A percentile compares a stretch with the other conserved stretches of the same genome.
phyloP scores from a whole-genome alignment of 371 early-diverging fungal genomes.

The Rhizopus arrhizus region DNA sequence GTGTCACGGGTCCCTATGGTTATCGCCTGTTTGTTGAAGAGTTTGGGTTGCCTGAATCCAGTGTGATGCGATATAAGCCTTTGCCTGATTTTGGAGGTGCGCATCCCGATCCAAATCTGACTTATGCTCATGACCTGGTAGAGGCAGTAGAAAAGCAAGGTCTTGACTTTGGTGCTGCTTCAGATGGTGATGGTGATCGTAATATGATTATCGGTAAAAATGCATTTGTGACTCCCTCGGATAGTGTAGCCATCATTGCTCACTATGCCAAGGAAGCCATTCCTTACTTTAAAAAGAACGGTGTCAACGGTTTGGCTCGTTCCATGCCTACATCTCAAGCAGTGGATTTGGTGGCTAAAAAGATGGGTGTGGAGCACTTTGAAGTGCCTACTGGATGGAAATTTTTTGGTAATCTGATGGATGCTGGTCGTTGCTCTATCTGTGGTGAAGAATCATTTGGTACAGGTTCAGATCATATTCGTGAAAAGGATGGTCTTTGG shows the following conservation, averaged over 20 bases:
- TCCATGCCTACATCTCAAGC: constrained; percentile 96
- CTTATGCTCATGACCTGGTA: constrained; percentile 94
- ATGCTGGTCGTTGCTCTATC: constrained; percentile 90
- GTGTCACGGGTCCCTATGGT: constrained; percentile 96
- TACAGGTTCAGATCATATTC: constrained; percentile 96
- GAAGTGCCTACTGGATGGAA: constrained; percentile 96
- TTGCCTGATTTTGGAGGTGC: constrained; percentile 91
- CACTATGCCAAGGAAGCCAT: constrained; percentile 81
- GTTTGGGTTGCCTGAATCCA: constrained; percentile 79
- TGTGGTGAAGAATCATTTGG: constrained; percentile 99
- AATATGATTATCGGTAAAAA: constrained; percentile 96
- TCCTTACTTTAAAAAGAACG: constrained; percentile 89
- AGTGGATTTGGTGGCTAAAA: constrained; percentile 87
- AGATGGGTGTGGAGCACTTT: constrained; percentile 74
- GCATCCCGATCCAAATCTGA: constrained; percentile 98
- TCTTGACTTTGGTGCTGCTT: constrained; percentile 92
- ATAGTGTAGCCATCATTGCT: constrained; percentile 96
- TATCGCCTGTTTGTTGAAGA: constrained; percentile 85
- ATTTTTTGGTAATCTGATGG: constrained; percentile 99
- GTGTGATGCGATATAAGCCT: constrained; percentile 85
- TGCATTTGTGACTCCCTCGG: constrained; percentile 95
- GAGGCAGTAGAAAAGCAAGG: constrained; percentile 81
- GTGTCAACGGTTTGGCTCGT: constrained; percentile 89
- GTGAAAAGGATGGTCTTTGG: constrained; percentile 99
- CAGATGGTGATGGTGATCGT: constrained; percentile 92